A percentile compares a stretch with the other conserved stretches of the same genome.
phyloP scores from a whole-genome alignment of 2,329 filamentous ascomycete genomes.

The Beauveria medogensis region DNA sequence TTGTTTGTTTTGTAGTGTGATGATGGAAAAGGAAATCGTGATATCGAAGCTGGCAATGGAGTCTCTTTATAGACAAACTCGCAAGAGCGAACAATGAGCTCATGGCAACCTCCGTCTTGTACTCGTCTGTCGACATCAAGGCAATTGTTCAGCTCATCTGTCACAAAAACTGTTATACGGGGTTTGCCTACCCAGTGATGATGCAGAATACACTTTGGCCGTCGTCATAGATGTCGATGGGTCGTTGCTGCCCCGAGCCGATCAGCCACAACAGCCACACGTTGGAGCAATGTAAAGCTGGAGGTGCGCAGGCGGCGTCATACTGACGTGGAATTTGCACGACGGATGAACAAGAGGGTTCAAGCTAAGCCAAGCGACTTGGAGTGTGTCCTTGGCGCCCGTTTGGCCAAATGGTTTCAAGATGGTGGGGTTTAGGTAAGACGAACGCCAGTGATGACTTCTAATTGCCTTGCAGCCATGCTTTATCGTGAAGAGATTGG shows the following conservation, averaged over 20 bases:
- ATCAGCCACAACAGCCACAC: conserved; percentile 6
- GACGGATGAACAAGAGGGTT: neutral
- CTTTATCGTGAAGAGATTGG: neutral
- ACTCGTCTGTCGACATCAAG: neutral
- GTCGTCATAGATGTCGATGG: conserved; percentile 10
- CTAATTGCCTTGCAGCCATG: neutral
- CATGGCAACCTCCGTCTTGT: neutral
- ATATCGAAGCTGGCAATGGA: neutral
- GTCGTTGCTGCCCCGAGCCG: neutral
- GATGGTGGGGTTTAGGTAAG: neutral
- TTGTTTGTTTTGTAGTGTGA: conserved; percentile 9
- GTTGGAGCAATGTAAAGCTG: neutral
- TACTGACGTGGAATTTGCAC: conserved; percentile 3
- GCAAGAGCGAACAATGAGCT: neutral
- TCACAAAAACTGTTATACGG: neutral
- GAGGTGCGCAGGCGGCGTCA: neutral
- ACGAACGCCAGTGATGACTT: neutral
- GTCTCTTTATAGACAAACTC: conserved; percentile 6
- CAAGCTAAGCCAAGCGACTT: neutral
- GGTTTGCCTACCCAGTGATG: neutral
- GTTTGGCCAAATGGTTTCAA: conserved; percentile 7
- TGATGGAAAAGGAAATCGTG: conserved; percentile 15
- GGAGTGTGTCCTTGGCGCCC: neutral
- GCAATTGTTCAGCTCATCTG: neutral
- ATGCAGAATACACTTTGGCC: neutral